A percentile compares a stretch with the other conserved stretches of the same genome.
Evolutionary conservation across 176 grass and related monocot genomes (phyloP).

Genomic region (Tuctoria greenei): DNA sequence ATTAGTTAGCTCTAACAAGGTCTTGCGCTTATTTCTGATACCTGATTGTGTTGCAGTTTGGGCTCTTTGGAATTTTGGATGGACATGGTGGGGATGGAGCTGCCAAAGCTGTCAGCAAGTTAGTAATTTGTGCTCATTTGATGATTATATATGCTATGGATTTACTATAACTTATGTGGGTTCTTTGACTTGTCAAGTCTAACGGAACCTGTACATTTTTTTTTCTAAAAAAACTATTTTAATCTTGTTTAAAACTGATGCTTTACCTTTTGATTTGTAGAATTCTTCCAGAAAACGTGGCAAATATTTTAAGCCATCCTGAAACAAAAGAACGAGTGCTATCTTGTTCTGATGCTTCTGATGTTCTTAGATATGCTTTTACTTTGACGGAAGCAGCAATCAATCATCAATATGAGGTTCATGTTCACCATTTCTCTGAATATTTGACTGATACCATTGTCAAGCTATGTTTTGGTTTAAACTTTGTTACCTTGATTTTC

Average conservation of each 20-base stretch:
- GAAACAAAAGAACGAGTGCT: conserved; percentile 64
- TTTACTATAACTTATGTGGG: not conserved
- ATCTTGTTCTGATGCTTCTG: conserved; percentile 72
- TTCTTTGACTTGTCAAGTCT: conserved; percentile 24
- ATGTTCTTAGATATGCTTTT: conserved; percentile 79
- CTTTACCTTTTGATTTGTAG: conserved; percentile 50
- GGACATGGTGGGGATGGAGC: conserved; percentile 83
- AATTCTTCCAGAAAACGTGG: conserved; percentile 67
- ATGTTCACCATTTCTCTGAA: conserved; percentile 28
- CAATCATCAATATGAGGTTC: conserved; percentile 84
- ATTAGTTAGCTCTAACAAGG: conserved; percentile 16
- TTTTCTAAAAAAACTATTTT: not conserved
- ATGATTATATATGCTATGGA: conserved; percentile 14
- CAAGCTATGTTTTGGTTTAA: conserved; percentile 7
- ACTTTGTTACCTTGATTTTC: not conserved
- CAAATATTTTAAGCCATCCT: conserved; percentile 57
- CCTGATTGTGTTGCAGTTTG: conserved; percentile 62
- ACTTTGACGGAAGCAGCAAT: conserved; percentile 72
- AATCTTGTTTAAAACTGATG: conserved; percentile 16
- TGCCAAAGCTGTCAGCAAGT: conserved; percentile 73
- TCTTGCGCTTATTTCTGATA: conserved; percentile 17
- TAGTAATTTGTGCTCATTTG: conserved; percentile 39
- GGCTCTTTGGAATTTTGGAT: conserved; percentile 78
- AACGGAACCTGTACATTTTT: not conserved
- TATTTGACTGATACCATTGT: conserved; percentile 11